Base-by-base conservation (phyloP, 495 filamentous ascomycete genomes). In the Penicilliopsis zonata region DNA sequence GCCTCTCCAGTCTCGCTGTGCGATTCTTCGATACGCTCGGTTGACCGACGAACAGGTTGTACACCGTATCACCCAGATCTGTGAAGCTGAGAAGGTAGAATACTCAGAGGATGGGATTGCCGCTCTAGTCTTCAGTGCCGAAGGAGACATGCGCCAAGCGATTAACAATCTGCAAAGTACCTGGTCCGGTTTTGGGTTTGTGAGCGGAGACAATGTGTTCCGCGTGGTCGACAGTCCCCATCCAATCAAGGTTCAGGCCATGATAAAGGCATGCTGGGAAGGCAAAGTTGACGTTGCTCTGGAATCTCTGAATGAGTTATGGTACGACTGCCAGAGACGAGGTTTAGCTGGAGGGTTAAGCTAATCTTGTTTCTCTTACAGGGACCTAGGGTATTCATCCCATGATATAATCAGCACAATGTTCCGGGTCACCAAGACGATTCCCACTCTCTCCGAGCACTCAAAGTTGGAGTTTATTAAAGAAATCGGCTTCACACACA, bases 91-190 rank as follows among this genome's bases (percentile, higher is more conserved):
- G 51, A 72, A 77, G 37, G 79, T 88, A 25, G 67, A 94, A 46
- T 80, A 86, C 53, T 85, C 76, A 12, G 92, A 96, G 43, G 90
- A 99, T 53, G 90, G 90, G 5, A 69, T 96, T 28, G 90, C 92
- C 1, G 90, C 92, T 19, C 67, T 99, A 16, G 86, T 98, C 0
- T 99, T 99, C 62, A 86, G 79, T 35, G 90, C 90, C 4, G 90
- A 99, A 60, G 90, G 92, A 19, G 90, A 99, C 57, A 99, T 99
- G 90, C 75, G 90, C 23, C 90, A 99, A 57, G 90, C 90, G 8
- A 94, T 99, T 67, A 99, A 99, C 57, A 99, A 99, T 47, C 60
- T 99, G 46, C 90, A 99, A 57, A 90, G 82, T 49, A 99, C 92
- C 0, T 71, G 60, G 49, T 86, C 88, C n/a, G 90, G 90, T 6